Percentiles rank a stretch among this genome's conserved stretches.
Conservation (phyloP, 371 early-diverging fungal species). For the Nematocida sp. region DNA sequence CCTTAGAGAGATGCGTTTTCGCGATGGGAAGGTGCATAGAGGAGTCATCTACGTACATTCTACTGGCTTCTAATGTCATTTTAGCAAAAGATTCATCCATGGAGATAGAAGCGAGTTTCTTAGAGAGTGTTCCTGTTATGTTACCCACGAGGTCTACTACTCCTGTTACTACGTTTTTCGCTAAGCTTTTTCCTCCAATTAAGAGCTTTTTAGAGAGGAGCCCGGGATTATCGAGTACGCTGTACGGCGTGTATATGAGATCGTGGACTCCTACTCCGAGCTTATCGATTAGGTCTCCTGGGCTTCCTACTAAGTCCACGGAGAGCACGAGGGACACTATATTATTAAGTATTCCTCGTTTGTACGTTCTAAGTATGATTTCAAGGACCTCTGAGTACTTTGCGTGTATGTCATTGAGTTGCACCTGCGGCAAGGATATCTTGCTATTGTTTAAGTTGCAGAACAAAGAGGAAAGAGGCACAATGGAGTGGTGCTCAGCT, state of each 20-base stretch:
- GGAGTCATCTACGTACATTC: conserved; percentile 39
- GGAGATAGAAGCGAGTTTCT: conserved; percentile 52
- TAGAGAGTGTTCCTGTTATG: conserved; percentile 33
- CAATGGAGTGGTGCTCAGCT: conserved; percentile 21
- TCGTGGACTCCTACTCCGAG: conserved; percentile 51
- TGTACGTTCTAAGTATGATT: conserved; percentile 39
- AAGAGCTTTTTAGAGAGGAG: conserved; percentile 40
- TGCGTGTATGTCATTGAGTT: conserved; percentile 35
- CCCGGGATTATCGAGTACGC: conserved; percentile 46
- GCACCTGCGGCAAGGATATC: conserved; percentile 28
- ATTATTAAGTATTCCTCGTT: conserved; percentile 34
- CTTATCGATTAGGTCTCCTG: conserved; percentile 46
- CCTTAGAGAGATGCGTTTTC: conserved; percentile 49
- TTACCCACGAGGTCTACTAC: conserved; percentile 46
- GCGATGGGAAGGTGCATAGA: conserved; percentile 19
- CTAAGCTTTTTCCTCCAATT: conserved; percentile 50
- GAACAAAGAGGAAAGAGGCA: conserved; percentile 42
- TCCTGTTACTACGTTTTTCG: conserved; percentile 47
- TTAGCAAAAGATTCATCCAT: conserved; percentile 48
- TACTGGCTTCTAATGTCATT: conserved; percentile 31
- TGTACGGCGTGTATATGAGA: conserved; percentile 46
- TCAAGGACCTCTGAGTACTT: conserved; percentile 17
- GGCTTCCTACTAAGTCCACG: conserved; percentile 44
- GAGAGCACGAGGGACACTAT: conserved; percentile 49
- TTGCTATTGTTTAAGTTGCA: conserved; percentile 53